phyloP scores from a whole-genome alignment of 768 basidiomycete species.

The Tricholoma saponaceum region DNA sequence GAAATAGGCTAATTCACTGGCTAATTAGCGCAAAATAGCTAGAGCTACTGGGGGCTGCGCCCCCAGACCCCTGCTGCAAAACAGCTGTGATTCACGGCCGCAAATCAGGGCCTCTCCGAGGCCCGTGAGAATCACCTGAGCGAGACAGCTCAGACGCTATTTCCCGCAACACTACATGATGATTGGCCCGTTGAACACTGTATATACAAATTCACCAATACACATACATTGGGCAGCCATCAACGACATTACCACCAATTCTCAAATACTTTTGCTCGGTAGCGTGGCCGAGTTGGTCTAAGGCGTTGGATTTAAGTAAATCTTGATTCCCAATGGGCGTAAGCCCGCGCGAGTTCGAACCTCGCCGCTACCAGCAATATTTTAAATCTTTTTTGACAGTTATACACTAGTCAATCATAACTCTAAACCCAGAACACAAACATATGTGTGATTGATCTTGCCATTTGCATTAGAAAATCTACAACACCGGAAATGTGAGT shows the following conservation, averaged over 20 bases:
- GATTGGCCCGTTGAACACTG: too few species aligned
- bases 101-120: too few species aligned
- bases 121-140: too few species aligned
- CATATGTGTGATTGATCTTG: not conserved
- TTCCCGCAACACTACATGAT: too few species aligned
- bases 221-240: too few species aligned
- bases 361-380: constrained; percentile 69
- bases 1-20: too few species aligned
- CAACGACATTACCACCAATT: not conserved
- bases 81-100: too few species aligned
- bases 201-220: not conserved
- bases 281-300: constrained; percentile 61
- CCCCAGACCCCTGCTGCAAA: too few species aligned
- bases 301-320: constrained; percentile 85
- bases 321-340: constrained; percentile 78
- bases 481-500: not conserved
- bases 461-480: constrained; percentile 17
- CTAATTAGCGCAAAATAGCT: too few species aligned
- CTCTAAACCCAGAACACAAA: not conserved
- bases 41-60: too few species aligned
- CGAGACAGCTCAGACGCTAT: too few species aligned
- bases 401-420: not conserved
- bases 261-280: constrained; percentile 18
- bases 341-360: constrained; percentile 89
- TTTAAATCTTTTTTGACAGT: constrained; percentile 1